A percentile compares a stretch with the other conserved stretches of the same genome.
Evolutionary conservation across 1,284 basidiomycete genomes (phyloP).

Genomic region (Naganishia liquefaciens): DNA sequence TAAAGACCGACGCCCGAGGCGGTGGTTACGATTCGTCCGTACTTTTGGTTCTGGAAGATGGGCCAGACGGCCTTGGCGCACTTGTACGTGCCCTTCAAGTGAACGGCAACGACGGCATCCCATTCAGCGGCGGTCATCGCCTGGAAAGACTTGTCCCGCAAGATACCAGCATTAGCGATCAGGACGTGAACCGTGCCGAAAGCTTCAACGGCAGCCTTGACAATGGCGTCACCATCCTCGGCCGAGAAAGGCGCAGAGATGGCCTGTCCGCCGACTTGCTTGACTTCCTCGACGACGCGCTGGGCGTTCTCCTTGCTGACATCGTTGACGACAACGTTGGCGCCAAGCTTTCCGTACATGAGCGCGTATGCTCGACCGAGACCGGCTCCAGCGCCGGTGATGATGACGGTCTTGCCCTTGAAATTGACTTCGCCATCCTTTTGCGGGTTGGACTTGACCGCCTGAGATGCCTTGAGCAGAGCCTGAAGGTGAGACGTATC

Average conservation of each 20-base stretch:
- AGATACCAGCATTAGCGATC: conserved; percentile 91
- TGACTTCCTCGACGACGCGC: conserved; percentile 82
- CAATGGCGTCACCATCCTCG: conserved; percentile 81
- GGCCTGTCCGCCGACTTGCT: conserved; percentile 85
- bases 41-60: conserved; percentile 94
- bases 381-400: conserved; percentile 92
- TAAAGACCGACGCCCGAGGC: conserved; percentile 90
- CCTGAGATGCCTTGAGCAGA: conserved; percentile 65
- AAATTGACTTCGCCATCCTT: conserved; percentile 72
- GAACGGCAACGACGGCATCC: conserved; percentile 87
- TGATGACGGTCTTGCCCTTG: conserved; percentile 85
- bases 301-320: conserved; percentile 82
- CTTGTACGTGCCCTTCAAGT: conserved; percentile 68
- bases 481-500: conserved; percentile 24
- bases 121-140: conserved; percentile 90
- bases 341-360: conserved; percentile 87
- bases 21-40: conserved; percentile 92
- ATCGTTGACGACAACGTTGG: conserved; percentile 96
- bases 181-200: conserved; percentile 89
- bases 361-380: conserved; percentile 89
- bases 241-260: conserved; percentile 80
- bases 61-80: conserved; percentile 96
- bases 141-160: conserved; percentile 87
- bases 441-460: conserved; percentile 72
- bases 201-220: conserved; percentile 80